phyloP scores from a whole-genome alignment of 1,139 yeast species.

The Kodamaea fungicola region DNA sequence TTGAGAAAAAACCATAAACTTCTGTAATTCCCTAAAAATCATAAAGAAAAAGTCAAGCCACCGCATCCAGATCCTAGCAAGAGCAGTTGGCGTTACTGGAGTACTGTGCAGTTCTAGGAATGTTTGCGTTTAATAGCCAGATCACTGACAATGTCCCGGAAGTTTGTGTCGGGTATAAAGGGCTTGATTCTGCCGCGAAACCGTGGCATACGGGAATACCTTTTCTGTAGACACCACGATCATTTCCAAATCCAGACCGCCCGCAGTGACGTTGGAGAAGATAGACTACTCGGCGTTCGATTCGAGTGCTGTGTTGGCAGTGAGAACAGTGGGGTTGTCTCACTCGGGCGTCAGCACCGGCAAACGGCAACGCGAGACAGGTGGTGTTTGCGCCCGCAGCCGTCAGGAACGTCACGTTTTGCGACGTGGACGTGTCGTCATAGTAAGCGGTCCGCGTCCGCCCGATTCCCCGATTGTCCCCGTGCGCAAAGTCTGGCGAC shows the following conservation, averaged over 20 bases:
- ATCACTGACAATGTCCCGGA: constrained; percentile 58
- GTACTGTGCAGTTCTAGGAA: constrained; percentile 91
- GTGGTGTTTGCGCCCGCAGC: constrained; percentile 72
- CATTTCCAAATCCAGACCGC: constrained; percentile 42
- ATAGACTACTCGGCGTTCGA: constrained; percentile 79
- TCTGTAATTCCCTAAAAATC: too few species aligned
- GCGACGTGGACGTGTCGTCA: constrained; percentile 46
- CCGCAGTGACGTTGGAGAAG: constrained; percentile 69
- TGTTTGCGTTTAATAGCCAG: constrained; percentile 91
- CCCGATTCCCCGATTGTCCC: constrained; percentile 48
- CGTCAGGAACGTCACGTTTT: constrained; percentile 80
- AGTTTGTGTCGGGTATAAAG: constrained; percentile 79
- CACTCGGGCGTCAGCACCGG: constrained; percentile 63
- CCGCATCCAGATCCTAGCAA: constrained; percentile 98
- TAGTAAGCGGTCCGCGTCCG: constrained; percentile 81
- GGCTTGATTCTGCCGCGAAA: constrained; percentile 73
- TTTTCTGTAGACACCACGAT: constrained; percentile 84
- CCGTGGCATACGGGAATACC: constrained; percentile 94
- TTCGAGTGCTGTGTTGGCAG: constrained; percentile 53
- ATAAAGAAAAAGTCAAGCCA: constrained; percentile 88
- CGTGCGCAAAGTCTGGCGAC: constrained; percentile 16
- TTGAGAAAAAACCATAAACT: too few species aligned
- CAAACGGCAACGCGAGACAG: constrained; percentile 82
- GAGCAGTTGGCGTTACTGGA: constrained; percentile 68
- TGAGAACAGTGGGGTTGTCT: constrained; percentile 58